Evolutionary conservation across 1,284 basidiomycete species (phyloP), one percentile per base, ranked within the genome.

Genomic region (Stereum hirsutum): DNA sequence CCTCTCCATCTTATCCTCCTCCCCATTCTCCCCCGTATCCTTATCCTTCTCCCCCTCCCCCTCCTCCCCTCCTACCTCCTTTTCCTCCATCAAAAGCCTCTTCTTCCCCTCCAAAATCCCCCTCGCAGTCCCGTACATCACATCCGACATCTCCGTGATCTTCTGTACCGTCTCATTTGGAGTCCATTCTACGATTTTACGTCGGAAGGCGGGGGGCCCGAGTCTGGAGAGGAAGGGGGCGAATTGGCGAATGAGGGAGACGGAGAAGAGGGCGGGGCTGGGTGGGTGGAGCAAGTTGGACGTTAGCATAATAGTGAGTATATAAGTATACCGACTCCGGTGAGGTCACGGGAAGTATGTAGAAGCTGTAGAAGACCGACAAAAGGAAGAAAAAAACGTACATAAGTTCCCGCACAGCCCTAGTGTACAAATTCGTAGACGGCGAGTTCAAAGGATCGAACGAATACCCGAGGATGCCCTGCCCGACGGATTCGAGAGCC

Each of bases 321-420:
- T n/a, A n/a, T n/a, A n/a, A n/a, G n/a, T n/a, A n/a, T n/a, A n/a
- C n/a, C n/a, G n/a, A n/a, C n/a, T n/a, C n/a, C n/a, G n/a, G n/a
- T 10, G 19, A 36, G 3, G 14, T 12, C 8, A 19, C 11, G 19
- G 34, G 14, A 6, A 7, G 6, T 6, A n/a, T n/a, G n/a, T n/a
- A n/a, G n/a, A n/a, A n/a, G n/a, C n/a, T n/a, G n/a, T n/a, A n/a
- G n/a, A n/a, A n/a, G n/a, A n/a, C n/a, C n/a, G n/a, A n/a, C n/a
- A n/a, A n/a, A n/a, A n/a, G n/a, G n/a, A n/a, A n/a, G n/a, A n/a
- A n/a, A n/a, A n/a, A n/a, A n/a, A 30, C 26, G 7, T 23, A 42
- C 41, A 35, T 42, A 14, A 42, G 32, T 25, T 42, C 41, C 19
- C 33, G 31, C 15, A 42, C 21, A 10, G 41, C 41, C n/a, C 26